Conservation (phyloP, 345 rosid genomes). For the Luvunga scandens region DNA sequence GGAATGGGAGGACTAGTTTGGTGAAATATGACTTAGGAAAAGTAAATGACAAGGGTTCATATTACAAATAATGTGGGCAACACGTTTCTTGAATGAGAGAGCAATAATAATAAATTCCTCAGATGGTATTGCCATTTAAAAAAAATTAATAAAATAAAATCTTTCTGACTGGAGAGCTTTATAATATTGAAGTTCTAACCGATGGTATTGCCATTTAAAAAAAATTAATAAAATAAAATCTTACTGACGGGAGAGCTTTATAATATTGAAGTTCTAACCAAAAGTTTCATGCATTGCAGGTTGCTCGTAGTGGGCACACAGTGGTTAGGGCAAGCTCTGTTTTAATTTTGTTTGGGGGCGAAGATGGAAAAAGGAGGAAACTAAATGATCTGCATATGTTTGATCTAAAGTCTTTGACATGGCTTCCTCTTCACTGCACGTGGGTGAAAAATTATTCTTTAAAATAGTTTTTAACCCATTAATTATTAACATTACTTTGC, state of each 20-base stretch:
- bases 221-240: too few relatives aligned
- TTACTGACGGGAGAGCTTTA: not conserved
- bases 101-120: not conserved
- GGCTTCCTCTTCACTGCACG: constrained; percentile 99
- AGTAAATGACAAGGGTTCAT: not conserved
- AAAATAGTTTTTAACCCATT: not conserved
- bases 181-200: not conserved
- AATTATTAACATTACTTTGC: not conserved
- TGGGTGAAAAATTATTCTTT: constrained; percentile 32
- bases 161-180: not conserved
- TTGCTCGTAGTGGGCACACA: constrained; percentile 88
- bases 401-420: constrained; percentile 87
- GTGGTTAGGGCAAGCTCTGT: constrained; percentile 81
- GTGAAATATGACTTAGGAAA: not conserved
- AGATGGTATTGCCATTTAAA: not conserved
- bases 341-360: constrained; percentile 88
- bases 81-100: constrained; percentile 2
- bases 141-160: too few relatives aligned
- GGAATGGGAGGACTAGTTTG: not conserved
- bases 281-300: constrained; percentile 40
- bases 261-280: not conserved
- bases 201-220: not conserved
- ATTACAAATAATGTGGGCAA: not conserved
- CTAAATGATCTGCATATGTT: constrained; percentile 94
- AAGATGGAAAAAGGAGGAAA: constrained; percentile 87